Base-by-base conservation (phyloP, 495 filamentous ascomycete genomes). In the Tuber magnatum region DNA sequence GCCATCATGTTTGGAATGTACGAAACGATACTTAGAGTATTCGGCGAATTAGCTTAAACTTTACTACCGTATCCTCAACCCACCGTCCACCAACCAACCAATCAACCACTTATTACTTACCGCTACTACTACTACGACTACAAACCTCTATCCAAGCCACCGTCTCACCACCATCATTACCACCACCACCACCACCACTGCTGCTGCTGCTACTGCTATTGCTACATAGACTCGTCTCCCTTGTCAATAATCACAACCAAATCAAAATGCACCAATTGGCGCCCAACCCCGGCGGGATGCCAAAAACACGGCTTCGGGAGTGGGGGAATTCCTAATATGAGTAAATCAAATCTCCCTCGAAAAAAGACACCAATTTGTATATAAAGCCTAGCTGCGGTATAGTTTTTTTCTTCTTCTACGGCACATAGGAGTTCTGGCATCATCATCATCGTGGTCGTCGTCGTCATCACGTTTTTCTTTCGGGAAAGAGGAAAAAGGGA, bases 1-100 rank as follows among this genome's bases (percentile, higher is more conserved):
- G 92, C 92, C 71, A 94, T 97, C 82, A 97, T 94, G 87, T 94
- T 97, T 80, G 93, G 93, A 75, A 94, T 93, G 83, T 97, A 97
- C 83, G 93, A 97, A 83, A 89, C 88, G 42, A 92, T 95, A 75
- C 85, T 97, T 71, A 88, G 88, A 61, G 76, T 91, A 32, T 82
- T 89, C 44, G 84, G 83, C 44, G 83, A 83, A 38, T 85, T 84
- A 80, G 83, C 83, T 71, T 85, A 78, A 83, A 39, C 24, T 35
- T 65, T 32, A 28, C 14, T 8, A n/a, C n/a, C n/a, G n/a, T n/a
- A 35, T 32, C 14, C 12, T 61, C 56, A 16, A 10, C 48, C 24
- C 48, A 56, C 39, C 7, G 3, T 40, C 39, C 2, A 40, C 39
- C 39, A 40, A 40, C 28, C 28, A 61, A 51, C 44, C 24, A 44